Conservation (phyloP, 2,329 filamentous ascomycete genomes). For the Penicillium sp. region DNA sequence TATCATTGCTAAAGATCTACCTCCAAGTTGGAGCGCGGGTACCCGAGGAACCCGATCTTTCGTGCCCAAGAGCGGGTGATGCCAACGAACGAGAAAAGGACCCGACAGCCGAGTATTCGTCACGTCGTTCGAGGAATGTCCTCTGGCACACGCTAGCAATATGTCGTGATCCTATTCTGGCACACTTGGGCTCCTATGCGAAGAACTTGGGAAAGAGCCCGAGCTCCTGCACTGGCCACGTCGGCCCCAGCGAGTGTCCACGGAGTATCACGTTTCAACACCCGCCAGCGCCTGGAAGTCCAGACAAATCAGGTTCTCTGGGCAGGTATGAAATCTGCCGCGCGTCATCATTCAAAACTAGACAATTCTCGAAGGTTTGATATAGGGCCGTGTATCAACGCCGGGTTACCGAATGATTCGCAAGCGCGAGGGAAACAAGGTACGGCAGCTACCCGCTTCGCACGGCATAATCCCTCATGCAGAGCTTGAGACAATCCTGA, state of each 20-base stretch:
- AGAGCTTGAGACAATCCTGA: slow-evolving; percentile 5
- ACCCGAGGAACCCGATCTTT: neutral
- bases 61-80: neutral
- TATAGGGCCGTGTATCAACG: slow-evolving; percentile 66
- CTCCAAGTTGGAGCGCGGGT: neutral
- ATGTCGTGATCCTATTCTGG: slow-evolving; percentile 23
- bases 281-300: neutral
- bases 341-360: slow-evolving; percentile 61
- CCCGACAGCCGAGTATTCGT: neutral
- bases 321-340: slow-evolving; percentile 52
- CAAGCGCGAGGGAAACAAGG: slow-evolving; percentile 59
- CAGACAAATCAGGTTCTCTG: slow-evolving; percentile 49
- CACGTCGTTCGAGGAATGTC: neutral
- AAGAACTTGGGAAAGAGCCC: slow-evolving; percentile 31
- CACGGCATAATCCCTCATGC: slow-evolving; percentile 11
- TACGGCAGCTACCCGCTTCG: slow-evolving; percentile 38
- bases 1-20: neutral
- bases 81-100: neutral
- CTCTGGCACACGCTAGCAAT: neutral
- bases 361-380: slow-evolving; percentile 66
- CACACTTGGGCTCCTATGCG: slow-evolving; percentile 27
- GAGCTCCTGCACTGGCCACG: slow-evolving; percentile 73
- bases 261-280: slow-evolving; percentile 17
- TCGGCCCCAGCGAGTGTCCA: slow-evolving; percentile 41
- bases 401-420: slow-evolving; percentile 71